Conservation (phyloP, 129 eudicot species). For the Artemisia annua region DNA sequence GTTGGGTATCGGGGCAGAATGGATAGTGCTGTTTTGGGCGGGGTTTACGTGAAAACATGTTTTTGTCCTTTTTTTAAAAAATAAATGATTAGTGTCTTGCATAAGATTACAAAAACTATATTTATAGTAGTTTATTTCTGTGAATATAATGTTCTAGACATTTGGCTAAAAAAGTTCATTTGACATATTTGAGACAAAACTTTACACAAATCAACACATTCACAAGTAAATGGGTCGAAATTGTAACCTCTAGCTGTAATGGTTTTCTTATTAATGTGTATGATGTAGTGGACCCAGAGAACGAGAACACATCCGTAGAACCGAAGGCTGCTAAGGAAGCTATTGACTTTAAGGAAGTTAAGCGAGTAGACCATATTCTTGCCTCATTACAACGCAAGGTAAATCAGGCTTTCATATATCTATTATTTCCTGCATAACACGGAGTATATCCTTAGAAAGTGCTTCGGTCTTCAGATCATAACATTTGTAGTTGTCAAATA, state of each 20-base stretch:
- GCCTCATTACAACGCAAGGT: conserved; percentile 87
- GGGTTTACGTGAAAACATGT: too few species aligned
- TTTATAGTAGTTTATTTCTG: too few species aligned
- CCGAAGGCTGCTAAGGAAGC: conserved; percentile 70
- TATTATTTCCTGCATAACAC: neutral
- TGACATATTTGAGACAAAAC: too few species aligned
- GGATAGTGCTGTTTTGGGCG: too few species aligned
- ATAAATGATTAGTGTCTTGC: too few species aligned
- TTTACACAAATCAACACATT: neutral
- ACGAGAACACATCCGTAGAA: conserved; percentile 44
- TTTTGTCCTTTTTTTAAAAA: too few species aligned
- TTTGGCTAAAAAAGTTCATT: too few species aligned
- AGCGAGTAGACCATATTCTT: conserved; percentile 82
- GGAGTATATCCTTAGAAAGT: neutral
- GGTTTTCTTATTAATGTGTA: neutral
- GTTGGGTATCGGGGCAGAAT: too few species aligned
- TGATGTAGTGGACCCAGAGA: conserved; percentile 57
- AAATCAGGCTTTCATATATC: conserved; percentile 3
- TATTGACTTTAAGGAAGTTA: conserved; percentile 75
- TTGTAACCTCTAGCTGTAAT: neutral
- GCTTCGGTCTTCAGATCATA: neutral
- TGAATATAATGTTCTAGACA: too few species aligned
- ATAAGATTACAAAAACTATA: too few species aligned
- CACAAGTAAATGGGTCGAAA: too few species aligned
- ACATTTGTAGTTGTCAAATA: neutral